phyloP scores from a whole-genome alignment of 768 basidiomycete species.

The Boletus reticuloceps region DNA sequence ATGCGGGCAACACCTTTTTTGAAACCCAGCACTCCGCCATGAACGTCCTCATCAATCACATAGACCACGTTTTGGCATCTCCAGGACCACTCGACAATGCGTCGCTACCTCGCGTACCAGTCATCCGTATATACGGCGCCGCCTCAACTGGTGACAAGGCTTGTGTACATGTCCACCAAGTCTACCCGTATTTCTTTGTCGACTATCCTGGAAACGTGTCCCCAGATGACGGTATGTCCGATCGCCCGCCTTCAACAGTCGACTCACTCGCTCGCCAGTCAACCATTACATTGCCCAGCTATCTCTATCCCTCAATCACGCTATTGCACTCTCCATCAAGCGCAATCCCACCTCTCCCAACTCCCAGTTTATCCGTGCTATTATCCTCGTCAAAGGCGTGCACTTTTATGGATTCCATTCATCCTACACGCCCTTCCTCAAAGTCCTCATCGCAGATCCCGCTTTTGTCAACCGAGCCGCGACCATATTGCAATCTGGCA shows the following conservation, averaged over 20 bases:
- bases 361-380: constrained; percentile 66
- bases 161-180: constrained; percentile 83
- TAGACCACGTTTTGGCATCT: no score
- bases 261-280: no score
- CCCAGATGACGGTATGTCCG: constrained; percentile 59
- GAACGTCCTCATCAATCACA: no score
- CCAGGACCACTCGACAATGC: no score
- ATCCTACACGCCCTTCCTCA: constrained; percentile 86
- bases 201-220: no score
- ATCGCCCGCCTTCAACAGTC: no score
- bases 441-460: constrained; percentile 77
- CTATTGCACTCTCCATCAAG: constrained; percentile 78
- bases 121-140: no score
- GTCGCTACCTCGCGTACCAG: no score
- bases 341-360: constrained; percentile 60
- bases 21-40: constrained; percentile 24
- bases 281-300: constrained; percentile 68
- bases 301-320: no score
- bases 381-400: constrained; percentile 88
- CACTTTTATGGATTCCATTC: constrained; percentile 95
- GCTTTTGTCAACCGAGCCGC: constrained; percentile 61
- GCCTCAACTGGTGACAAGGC: no score
- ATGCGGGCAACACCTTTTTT: no score
- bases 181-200: no score
- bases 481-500: constrained; percentile 77